Conservation (phyloP, 495 filamentous ascomycete species). For the Aspergillus hancockii region DNA sequence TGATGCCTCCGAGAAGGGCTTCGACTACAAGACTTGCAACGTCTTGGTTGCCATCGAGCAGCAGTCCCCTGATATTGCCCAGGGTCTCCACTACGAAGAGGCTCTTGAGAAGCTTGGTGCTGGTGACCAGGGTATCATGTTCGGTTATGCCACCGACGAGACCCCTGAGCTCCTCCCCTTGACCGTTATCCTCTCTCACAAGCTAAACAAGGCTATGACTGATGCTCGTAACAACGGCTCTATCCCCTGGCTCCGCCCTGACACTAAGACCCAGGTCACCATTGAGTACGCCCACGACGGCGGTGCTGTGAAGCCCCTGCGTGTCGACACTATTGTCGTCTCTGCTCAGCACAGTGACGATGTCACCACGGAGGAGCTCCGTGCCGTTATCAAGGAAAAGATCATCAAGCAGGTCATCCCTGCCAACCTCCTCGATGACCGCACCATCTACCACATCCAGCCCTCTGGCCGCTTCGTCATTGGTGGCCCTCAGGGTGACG, state of each 20-base stretch:
- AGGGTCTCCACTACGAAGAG: constrained; percentile 95
- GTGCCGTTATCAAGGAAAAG: constrained; percentile 96
- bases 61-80: constrained; percentile 97
- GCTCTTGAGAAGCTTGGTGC: constrained; percentile 96
- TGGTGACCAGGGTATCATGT: constrained; percentile 99
- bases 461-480: constrained; percentile 98
- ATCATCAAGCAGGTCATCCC: constrained; percentile 94
- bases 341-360: constrained; percentile 89
- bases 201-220: constrained; percentile 92
- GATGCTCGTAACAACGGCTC: constrained; percentile 80
- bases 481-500: constrained; percentile 97
- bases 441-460: constrained; percentile 96
- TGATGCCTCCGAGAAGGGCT: constrained; percentile 93
- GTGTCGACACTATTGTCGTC: constrained; percentile 96
- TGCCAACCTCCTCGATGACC: constrained; percentile 84
- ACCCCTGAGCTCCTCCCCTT: constrained; percentile 95
- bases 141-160: constrained; percentile 99
- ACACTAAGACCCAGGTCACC: constrained; percentile 99
- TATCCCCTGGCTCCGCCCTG: constrained; percentile 92
- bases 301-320: constrained; percentile 86
- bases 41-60: constrained; percentile 98
- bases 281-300: constrained; percentile 97
- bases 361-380: constrained; percentile 88
- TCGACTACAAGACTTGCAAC: constrained; percentile 99
- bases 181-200: constrained; percentile 90